Conservation (phyloP, 2,329 filamentous ascomycete genomes). For the Pseudogymnoascus sp. region DNA sequence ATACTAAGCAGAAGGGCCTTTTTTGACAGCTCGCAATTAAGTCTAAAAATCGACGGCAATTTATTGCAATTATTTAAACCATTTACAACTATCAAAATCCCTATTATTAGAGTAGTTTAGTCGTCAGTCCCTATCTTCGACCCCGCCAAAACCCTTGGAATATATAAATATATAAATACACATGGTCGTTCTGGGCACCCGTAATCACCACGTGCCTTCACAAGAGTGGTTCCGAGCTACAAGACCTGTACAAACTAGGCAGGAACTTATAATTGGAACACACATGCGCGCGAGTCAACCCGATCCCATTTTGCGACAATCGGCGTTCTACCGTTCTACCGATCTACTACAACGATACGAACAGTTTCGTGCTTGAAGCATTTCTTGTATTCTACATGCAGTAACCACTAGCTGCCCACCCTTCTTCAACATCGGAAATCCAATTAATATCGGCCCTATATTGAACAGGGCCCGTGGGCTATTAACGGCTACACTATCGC, state of each 20-base stretch:
- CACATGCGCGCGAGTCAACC: not conserved
- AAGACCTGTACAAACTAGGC: not conserved
- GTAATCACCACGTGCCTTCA: not conserved
- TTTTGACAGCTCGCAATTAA: not conserved
- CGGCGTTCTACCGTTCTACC: not conserved
- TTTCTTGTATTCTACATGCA: not conserved
- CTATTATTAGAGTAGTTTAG: not conserved
- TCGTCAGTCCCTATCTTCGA: not conserved
- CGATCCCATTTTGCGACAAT: not conserved
- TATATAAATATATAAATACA: not conserved
- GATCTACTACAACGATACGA: not conserved
- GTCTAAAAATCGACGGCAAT: not conserved
- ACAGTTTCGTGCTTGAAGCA: not conserved
- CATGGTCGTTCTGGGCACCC: not conserved
- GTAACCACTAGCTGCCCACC: not conserved
- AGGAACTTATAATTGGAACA: constrained; percentile 1
- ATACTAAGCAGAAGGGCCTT: not conserved
- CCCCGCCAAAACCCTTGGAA: not conserved
- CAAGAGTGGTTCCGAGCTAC: not conserved
- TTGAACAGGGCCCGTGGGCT: not conserved
- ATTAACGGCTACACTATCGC: not conserved
- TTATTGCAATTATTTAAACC: not conserved
- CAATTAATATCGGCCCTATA: not conserved
- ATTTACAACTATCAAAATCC: not conserved
- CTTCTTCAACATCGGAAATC: not conserved